Conservation (phyloP, 2,329 filamentous ascomycete species). For the Trichoderma atroviride region DNA sequence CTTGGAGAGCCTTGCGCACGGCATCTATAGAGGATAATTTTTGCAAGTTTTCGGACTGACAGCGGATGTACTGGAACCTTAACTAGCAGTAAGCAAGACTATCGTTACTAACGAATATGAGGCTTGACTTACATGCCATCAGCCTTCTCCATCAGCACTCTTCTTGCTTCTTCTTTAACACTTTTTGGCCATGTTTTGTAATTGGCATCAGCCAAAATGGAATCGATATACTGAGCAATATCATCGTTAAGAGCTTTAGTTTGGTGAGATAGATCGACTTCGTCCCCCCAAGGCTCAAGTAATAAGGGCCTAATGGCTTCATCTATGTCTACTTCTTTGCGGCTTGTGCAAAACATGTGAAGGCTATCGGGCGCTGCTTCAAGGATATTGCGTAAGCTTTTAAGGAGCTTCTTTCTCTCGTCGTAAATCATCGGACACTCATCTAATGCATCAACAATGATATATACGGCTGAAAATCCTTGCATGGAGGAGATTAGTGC, state of each 20-base stretch:
- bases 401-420: slow-evolving; percentile 2
- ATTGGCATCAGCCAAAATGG: neutral
- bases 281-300: neutral
- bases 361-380: neutral
- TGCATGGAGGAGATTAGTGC: neutral
- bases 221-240: slow-evolving; percentile 9
- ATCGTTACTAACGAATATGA: no score
- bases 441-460: slow-evolving; percentile 25
- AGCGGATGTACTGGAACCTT: slow-evolving; percentile 20
- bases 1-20: neutral
- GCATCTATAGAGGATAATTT: neutral
- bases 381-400: neutral
- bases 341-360: slow-evolving; percentile 24
- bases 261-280: slow-evolving; percentile 2
- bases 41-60: neutral
- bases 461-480: slow-evolving; percentile 14
- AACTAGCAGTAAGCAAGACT: neutral
- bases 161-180: neutral
- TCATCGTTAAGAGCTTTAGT: neutral
- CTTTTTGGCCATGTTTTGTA: slow-evolving; percentile 3
- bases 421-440: slow-evolving; percentile 12
- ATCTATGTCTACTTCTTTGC: slow-evolving; percentile 13
- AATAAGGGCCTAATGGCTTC: neutral
- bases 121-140: slow-evolving; percentile 19
- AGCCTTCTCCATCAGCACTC: neutral